Percentiles rank a stretch among this genome's conserved stretches.
Evolutionary conservation across 371 early-diverging fungal genomes (phyloP).

Genomic region (Parasitella parasitica): DNA sequence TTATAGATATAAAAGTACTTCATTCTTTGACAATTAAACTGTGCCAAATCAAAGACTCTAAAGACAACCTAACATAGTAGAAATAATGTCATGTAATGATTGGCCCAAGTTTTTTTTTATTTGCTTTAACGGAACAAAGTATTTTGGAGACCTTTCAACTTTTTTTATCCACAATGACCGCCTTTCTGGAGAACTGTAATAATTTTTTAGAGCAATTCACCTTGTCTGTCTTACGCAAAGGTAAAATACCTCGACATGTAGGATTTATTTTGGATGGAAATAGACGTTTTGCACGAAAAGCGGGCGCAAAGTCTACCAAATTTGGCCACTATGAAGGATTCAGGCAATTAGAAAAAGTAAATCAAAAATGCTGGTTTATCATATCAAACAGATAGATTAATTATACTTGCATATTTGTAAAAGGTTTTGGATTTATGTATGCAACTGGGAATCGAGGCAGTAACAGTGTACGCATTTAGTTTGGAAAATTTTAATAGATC

Average conservation of each 20-base stretch:
- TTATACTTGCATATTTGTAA: background rate
- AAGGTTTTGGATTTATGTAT: slow-evolving; percentile 88
- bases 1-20: too few species aligned
- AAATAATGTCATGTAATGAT: too few species aligned
- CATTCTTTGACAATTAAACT: too few species aligned
- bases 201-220: slow-evolving; percentile 20
- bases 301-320: slow-evolving; percentile 42
- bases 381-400: too few species aligned
- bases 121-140: too few species aligned
- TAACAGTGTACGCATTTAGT: slow-evolving; percentile 98
- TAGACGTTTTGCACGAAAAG: slow-evolving; percentile 84
- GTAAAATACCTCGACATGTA: slow-evolving; percentile 91
- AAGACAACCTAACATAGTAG: too few species aligned
- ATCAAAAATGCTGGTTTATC: background rate
- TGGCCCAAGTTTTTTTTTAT: too few species aligned
- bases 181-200: background rate
- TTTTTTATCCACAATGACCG: background rate
- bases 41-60: too few species aligned
- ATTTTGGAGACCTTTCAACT: too few species aligned
- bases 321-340: slow-evolving; percentile 89
- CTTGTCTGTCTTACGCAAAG: slow-evolving; percentile 59
- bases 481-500: slow-evolving; percentile 97
- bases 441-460: slow-evolving; percentile 81
- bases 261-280: slow-evolving; percentile 99
- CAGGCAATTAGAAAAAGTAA: slow-evolving; percentile 69